A percentile compares a stretch with the other conserved stretches of the same genome.
Evolutionary conservation across 2,329 filamentous ascomycete species (phyloP).

Genomic region (Trichoderma atroviride): DNA sequence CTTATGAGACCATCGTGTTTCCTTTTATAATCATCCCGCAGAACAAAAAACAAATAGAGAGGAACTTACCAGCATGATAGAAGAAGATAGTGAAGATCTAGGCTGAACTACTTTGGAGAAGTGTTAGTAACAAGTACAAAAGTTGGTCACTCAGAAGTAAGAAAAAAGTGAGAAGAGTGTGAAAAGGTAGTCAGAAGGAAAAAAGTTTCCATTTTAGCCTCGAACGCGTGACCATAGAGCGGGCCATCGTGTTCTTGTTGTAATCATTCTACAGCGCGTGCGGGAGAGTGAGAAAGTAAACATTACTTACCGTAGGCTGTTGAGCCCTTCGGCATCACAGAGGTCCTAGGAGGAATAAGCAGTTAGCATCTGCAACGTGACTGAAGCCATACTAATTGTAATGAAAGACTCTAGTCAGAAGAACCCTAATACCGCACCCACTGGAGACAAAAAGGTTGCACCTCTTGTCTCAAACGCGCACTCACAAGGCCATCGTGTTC

Average conservation of each 20-base stretch:
- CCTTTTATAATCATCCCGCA: background rate
- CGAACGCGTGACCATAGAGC: no score
- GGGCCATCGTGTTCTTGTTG: no score
- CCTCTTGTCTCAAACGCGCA: background rate
- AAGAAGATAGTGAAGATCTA: no score
- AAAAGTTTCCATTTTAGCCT: no score
- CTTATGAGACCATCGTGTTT: background rate
- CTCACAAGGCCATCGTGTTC: background rate
- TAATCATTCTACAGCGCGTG: no score
- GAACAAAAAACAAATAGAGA: background rate
- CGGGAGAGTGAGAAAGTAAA: background rate
- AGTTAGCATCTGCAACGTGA: background rate
- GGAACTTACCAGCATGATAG: no score
- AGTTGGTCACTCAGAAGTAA: no score
- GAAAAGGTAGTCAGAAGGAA: no score
- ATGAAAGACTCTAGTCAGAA: background rate
- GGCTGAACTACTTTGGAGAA: no score
- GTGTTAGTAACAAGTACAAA: no score
- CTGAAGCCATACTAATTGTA: background rate
- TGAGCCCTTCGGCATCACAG: background rate
- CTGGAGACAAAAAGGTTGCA: background rate
- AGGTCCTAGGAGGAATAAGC: background rate
- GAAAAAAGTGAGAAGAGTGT: no score
- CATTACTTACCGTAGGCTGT: background rate
- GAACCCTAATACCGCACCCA: background rate